A percentile compares a stretch with the other conserved stretches of the same genome.
These are phyloP conservation scores for Pelagomonas calceolata DNA, from an alignment of 108 stramenopile genomes.

Conservation along the genomic window DNA sequence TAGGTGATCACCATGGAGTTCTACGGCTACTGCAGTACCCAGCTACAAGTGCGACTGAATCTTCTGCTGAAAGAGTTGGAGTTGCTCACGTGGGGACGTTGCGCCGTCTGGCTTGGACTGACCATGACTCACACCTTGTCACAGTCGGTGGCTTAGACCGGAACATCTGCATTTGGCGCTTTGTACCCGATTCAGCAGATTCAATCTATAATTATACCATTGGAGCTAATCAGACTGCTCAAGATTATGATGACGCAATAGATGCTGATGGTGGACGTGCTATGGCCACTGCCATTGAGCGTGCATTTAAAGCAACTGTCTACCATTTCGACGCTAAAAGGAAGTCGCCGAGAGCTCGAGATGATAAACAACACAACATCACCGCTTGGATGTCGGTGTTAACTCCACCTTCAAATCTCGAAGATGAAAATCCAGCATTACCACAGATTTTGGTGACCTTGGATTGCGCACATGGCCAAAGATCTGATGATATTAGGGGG, in stretches of 20 bases:
- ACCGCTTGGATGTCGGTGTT: conserved; percentile 2
- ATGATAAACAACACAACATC: no score
- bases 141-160: neutral
- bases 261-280: no score
- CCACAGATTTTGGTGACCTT: neutral
- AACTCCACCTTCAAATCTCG: conserved; percentile 5
- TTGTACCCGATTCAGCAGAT: neutral
- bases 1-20: no score
- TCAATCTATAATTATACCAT: no score
- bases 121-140: neutral
- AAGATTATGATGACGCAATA: no score
- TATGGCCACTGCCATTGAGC: no score
- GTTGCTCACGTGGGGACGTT: conserved; percentile 15
- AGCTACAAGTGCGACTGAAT: no score
- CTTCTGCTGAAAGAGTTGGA: no score
- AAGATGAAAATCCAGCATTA: neutral
- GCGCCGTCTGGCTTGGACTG: neutral
- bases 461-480: conserved; percentile 9
- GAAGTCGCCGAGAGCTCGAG: no score
- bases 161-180: neutral
- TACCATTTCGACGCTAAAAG: conserved; percentile 3
- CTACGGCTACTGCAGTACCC: no score
- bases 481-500: conserved; percentile 3
- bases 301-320: neutral
- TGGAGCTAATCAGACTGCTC: no score